A percentile compares a stretch with the other conserved stretches of the same genome.
phyloP scores from a whole-genome alignment of 108 stramenopile species.

The Skeletonema tropicum region DNA sequence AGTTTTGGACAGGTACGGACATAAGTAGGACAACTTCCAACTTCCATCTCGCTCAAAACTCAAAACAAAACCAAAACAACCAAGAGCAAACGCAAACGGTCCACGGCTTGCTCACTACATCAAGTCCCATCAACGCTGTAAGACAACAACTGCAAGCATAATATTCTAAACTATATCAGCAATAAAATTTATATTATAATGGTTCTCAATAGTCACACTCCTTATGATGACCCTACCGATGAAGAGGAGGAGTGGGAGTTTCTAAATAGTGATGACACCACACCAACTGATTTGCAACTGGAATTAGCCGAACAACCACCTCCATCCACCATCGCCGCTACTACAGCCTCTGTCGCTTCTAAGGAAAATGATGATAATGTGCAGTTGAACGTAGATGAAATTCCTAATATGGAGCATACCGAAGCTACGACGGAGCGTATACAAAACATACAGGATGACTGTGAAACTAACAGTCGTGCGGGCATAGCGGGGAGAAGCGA shows the following conservation, averaged over 20 bases:
- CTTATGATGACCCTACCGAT: constrained; percentile 11
- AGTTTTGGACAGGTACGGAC: too few relatives aligned
- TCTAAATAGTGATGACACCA: neutral
- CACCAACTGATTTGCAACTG: neutral
- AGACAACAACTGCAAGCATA: too few relatives aligned
- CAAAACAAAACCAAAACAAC: too few relatives aligned
- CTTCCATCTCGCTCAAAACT: too few relatives aligned
- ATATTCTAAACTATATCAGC: neutral
- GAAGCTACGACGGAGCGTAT: neutral
- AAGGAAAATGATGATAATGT: neutral
- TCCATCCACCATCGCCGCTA: too few relatives aligned
- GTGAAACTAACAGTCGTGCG: neutral
- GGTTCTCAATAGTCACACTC: constrained; percentile 20
- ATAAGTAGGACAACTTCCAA: too few relatives aligned
- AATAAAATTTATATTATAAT: neutral
- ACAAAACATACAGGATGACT: neutral
- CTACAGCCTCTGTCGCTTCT: neutral
- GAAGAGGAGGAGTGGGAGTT: constrained; percentile 16
- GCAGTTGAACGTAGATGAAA: neutral
- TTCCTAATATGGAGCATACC: neutral
- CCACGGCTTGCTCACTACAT: too few relatives aligned
- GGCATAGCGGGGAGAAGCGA: neutral
- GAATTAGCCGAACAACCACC: neutral
- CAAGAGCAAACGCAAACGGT: too few relatives aligned
- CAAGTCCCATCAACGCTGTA: neutral